phyloP scores from a whole-genome alignment of 176 grass and related monocot genomes.

The Musa itinerans region DNA sequence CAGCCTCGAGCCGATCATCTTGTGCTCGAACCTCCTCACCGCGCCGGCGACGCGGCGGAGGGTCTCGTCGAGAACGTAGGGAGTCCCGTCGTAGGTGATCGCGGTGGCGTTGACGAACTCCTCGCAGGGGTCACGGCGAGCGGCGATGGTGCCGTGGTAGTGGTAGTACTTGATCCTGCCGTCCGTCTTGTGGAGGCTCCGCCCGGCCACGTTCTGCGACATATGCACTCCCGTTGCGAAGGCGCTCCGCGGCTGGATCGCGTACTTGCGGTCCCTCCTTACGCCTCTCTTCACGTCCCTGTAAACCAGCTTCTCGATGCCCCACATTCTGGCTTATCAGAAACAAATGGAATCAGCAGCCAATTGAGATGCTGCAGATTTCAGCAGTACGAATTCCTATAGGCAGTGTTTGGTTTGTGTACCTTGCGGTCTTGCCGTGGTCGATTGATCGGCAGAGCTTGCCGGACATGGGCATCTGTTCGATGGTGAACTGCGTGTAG shows the following conservation, averaged over 20 bases:
- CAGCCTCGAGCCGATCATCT: slow-evolving; percentile 33
- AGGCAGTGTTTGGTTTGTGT: too few species aligned
- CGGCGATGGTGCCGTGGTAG: slow-evolving; percentile 70
- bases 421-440: slow-evolving; percentile 48
- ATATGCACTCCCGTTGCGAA: slow-evolving; percentile 78
- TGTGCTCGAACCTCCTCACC: slow-evolving; percentile 49
- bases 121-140: slow-evolving; percentile 48
- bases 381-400: too few species aligned
- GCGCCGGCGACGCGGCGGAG: slow-evolving; percentile 38
- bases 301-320: slow-evolving; percentile 81
- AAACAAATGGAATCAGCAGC: neutral
- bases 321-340: slow-evolving; percentile 46
- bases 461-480: slow-evolving; percentile 84
- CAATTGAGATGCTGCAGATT: neutral
- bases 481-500: slow-evolving; percentile 85
- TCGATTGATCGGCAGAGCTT: slow-evolving; percentile 54
- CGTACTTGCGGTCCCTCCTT: slow-evolving; percentile 71
- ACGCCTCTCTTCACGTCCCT: slow-evolving; percentile 53
- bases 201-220: slow-evolving; percentile 63
- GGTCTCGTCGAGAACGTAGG: slow-evolving; percentile 53
- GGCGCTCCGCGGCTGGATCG: slow-evolving; percentile 45
- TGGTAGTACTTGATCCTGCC: slow-evolving; percentile 80
- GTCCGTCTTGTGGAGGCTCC: slow-evolving; percentile 70
- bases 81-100: slow-evolving; percentile 45
- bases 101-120: slow-evolving; percentile 33